Evolutionary conservation across 129 eudicot species (phyloP).

Genomic region (Dittrichia graveolens): DNA sequence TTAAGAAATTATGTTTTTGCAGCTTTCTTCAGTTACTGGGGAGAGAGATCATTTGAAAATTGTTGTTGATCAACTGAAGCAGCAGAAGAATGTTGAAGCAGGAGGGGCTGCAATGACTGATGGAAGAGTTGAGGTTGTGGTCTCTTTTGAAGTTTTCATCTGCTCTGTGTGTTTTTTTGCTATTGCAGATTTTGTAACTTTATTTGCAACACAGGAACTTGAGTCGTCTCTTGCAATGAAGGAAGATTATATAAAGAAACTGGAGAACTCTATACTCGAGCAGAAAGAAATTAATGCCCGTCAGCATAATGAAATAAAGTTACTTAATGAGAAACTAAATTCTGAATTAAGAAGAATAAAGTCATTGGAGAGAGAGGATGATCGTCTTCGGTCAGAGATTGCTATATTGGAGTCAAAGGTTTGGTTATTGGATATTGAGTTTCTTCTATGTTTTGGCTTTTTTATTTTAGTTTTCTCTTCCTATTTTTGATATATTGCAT

Average conservation of each 20-base stretch:
- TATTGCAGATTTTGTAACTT: constrained; percentile 25
- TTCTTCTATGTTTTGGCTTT: constrained; percentile 12
- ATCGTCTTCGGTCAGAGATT: constrained; percentile 88
- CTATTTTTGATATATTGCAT: constrained; percentile 1
- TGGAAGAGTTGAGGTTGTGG: constrained; percentile 57
- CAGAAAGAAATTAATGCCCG: constrained; percentile 59
- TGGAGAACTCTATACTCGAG: constrained; percentile 58
- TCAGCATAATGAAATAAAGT: constrained; percentile 63
- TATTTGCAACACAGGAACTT: constrained; percentile 57
- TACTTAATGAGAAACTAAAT: constrained; percentile 72
- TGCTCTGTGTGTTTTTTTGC: constrained; percentile 24
- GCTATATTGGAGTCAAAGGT: constrained; percentile 94
- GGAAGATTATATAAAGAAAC: constrained; percentile 62
- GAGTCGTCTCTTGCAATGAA: constrained; percentile 74
- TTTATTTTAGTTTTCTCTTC: background rate
- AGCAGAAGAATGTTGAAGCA: constrained; percentile 51
- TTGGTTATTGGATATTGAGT: constrained; percentile 19
- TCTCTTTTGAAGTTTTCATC: background rate
- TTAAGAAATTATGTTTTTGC: constrained; percentile 29
- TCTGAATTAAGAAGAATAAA: constrained; percentile 79
- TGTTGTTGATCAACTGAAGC: constrained; percentile 52
- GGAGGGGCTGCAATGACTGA: constrained; percentile 48
- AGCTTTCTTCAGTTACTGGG: constrained; percentile 70
- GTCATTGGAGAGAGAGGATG: constrained; percentile 87
- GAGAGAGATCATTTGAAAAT: constrained; percentile 69